A percentile compares a stretch with the other conserved stretches of the same genome.
Conservation (phyloP, 139 green algal species). For the Desmodesmus armatus region DNA sequence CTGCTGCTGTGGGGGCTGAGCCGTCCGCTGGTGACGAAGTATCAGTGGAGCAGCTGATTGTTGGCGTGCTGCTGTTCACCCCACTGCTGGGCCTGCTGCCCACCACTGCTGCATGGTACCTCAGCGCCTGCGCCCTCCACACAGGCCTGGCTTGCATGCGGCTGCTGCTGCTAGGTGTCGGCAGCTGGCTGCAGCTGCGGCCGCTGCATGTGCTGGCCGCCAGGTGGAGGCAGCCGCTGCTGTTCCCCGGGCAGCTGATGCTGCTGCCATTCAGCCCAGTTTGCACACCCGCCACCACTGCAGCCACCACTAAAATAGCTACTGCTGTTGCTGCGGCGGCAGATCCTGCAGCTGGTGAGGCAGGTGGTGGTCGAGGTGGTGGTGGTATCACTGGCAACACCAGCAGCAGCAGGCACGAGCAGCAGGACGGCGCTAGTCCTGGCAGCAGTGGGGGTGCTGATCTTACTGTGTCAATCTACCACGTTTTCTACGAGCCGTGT, state of each 20-base stretch:
- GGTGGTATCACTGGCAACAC: neutral
- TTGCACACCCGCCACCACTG: neutral
- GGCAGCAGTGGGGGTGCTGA: neutral
- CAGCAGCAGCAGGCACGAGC: neutral
- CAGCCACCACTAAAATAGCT: no score
- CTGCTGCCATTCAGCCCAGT: neutral
- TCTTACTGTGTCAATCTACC: neutral
- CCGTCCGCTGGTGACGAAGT: conserved; percentile 50
- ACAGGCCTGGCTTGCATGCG: neutral
- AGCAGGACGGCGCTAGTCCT: neutral
- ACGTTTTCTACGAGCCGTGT: neutral
- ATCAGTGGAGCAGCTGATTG: conserved; percentile 70
- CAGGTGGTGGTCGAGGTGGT: neutral
- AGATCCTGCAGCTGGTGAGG: neutral
- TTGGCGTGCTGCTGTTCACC: conserved; percentile 73
- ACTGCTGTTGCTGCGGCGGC: neutral
- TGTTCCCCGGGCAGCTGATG: conserved; percentile 26
- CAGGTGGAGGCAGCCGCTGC: neutral
- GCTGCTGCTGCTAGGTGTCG: neutral
- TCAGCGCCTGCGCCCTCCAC: conserved; percentile 24
- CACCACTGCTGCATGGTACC: conserved; percentile 55
- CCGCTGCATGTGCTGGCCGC: neutral
- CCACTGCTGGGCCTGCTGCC: conserved; percentile 66
- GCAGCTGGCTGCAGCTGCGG: neutral
- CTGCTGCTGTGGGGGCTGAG: neutral